Conservation (phyloP, 441 rosid species). For the Pelargonium cotyledonis region DNA sequence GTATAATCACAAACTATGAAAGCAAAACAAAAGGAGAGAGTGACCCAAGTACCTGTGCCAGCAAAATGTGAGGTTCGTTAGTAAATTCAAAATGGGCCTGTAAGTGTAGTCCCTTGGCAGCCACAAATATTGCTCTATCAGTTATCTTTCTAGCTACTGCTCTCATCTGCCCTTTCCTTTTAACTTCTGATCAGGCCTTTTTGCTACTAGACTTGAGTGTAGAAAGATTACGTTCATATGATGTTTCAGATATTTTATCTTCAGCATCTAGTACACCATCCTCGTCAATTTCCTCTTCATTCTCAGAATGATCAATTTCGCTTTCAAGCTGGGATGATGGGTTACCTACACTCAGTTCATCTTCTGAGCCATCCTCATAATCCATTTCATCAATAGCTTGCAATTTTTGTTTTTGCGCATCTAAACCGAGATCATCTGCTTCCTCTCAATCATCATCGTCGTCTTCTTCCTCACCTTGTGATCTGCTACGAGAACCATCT, state of each 20-base stretch:
- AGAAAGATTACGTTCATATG: slow-evolving; percentile 18
- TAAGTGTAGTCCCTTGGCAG: slow-evolving; percentile 41
- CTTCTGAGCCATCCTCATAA: slow-evolving; percentile 57
- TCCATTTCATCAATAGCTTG: slow-evolving; percentile 71
- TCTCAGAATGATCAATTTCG: slow-evolving; percentile 46
- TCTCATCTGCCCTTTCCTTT: slow-evolving; percentile 23
- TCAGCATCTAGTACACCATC: slow-evolving; percentile 23
- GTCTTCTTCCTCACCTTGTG: slow-evolving; percentile 36
- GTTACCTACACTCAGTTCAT: slow-evolving; percentile 26
- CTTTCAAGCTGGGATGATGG: slow-evolving; percentile 42
- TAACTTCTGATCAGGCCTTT: slow-evolving; percentile 25
- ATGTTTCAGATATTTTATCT: slow-evolving; percentile 23
- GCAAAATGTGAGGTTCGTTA: slow-evolving; percentile 72
- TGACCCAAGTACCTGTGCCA: slow-evolving; percentile 61
- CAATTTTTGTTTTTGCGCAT: slow-evolving; percentile 57
- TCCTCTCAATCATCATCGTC: slow-evolving; percentile 43
- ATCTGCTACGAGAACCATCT: slow-evolving; percentile 32
- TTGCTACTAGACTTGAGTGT: slow-evolving; percentile 22
- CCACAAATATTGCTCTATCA: slow-evolving; percentile 52
- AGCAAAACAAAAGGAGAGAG: not conserved
- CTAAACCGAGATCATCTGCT: slow-evolving; percentile 82
- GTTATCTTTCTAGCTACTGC: slow-evolving; percentile 19
- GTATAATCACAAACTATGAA: too few species aligned
- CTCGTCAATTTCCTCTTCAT: slow-evolving; percentile 36
- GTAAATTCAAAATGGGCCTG: slow-evolving; percentile 73